Conservation (phyloP, 2,329 filamentous ascomycete species). For the Dryadomyces quercus-mongolicae region DNA sequence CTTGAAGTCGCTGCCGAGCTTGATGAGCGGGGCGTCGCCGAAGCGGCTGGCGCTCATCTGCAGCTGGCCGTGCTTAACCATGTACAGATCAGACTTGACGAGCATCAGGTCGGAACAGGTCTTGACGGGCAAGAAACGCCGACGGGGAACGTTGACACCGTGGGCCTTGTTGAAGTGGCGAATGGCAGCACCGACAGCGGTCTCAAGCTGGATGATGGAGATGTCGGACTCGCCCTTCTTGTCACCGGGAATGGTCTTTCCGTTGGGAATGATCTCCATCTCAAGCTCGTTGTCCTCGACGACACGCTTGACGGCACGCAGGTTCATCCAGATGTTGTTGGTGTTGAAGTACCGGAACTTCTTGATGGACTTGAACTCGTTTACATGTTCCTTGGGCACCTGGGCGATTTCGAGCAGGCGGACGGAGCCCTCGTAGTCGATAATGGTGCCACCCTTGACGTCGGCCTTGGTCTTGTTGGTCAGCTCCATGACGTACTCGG, state of each 20-base stretch:
- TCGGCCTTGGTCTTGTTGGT: constrained; percentile 99
- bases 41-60: constrained; percentile 95
- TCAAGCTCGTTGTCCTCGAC: constrained; percentile 97
- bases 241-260: constrained; percentile 95
- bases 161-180: constrained; percentile 98
- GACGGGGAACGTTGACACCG: constrained; percentile 95
- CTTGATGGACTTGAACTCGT: constrained; percentile 99
- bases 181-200: constrained; percentile 94
- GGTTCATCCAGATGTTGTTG: constrained; percentile 99
- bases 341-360: constrained; percentile 99
- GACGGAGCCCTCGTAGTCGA: constrained; percentile 95
- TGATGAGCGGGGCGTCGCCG: constrained; percentile 93
- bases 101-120: constrained; percentile 99
- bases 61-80: constrained; percentile 94
- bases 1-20: constrained; percentile 98
- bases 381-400: constrained; percentile 98
- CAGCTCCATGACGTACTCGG: constrained; percentile 99
- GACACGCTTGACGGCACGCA: constrained; percentile 93
- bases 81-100: constrained; percentile 99
- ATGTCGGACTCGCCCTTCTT: constrained; percentile 99
- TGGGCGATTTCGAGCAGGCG: constrained; percentile 97
- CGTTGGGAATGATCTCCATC: constrained; percentile 99
- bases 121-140: constrained; percentile 98
- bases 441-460: constrained; percentile 99
- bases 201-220: constrained; percentile 96